phyloP scores from a whole-genome alignment of 2,329 filamentous ascomycete species.

The Calonectria fujianensis region DNA sequence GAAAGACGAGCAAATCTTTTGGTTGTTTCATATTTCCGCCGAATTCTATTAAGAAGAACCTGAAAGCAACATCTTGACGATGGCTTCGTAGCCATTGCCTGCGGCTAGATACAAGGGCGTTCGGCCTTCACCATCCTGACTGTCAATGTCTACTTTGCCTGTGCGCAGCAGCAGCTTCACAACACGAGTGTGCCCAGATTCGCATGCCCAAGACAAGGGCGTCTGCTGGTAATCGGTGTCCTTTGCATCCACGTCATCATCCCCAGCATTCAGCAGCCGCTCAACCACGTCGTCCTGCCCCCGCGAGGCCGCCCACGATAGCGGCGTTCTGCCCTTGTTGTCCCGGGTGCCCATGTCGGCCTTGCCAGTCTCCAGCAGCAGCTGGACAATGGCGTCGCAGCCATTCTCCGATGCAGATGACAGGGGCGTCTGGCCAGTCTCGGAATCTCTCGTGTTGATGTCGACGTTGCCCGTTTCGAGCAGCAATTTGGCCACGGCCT shows the following conservation, averaged over 20 bases:
- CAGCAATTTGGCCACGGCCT: background rate
- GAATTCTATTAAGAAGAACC: background rate
- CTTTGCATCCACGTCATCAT: background rate
- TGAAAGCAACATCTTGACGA: background rate
- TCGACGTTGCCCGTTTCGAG: background rate
- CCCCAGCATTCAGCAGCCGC: background rate
- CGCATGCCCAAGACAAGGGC: background rate
- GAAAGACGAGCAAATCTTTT: no score
- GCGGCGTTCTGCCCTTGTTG: background rate
- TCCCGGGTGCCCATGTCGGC: background rate
- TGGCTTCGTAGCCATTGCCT: background rate
- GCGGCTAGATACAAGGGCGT: background rate
- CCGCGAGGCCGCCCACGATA: background rate
- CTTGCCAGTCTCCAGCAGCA: background rate
- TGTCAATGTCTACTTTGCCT: background rate
- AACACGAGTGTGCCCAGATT: background rate
- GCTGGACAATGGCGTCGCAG: background rate
- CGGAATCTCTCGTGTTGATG: background rate
- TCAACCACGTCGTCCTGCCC: background rate
- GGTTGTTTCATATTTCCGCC: no score
- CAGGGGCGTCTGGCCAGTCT: background rate
- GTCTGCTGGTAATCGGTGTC: background rate
- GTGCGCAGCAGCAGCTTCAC: background rate
- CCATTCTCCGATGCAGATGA: conserved; percentile 1
- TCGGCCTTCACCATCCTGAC: background rate